phyloP scores from a whole-genome alignment of 1,284 basidiomycete genomes.

The Ustilago shanxiensis region DNA sequence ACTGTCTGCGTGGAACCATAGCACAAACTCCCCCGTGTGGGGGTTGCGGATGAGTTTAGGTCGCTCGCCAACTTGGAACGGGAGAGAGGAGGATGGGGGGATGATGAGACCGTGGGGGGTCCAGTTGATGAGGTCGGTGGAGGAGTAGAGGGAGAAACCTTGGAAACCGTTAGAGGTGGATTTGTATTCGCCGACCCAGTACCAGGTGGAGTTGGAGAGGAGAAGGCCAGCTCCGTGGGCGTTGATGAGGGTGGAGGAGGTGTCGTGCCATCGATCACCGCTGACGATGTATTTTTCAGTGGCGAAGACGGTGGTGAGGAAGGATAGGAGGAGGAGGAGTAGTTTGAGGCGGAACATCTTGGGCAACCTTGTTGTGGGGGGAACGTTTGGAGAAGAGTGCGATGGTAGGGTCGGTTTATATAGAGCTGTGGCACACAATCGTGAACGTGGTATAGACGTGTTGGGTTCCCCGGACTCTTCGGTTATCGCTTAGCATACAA shows the following conservation, averaged over 20 bases:
- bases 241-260: constrained; percentile 25
- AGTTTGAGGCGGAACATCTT: neutral
- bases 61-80: constrained; percentile 35
- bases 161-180: constrained; percentile 23
- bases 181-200: constrained; percentile 43
- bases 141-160: constrained; percentile 36
- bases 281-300: constrained; percentile 32
- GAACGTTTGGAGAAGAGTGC: neutral
- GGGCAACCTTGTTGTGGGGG: neutral
- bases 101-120: constrained; percentile 27
- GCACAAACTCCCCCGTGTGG: constrained; percentile 23
- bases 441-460: too few species aligned
- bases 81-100: constrained; percentile 16
- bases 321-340: neutral
- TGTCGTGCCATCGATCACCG: constrained; percentile 34
- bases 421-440: too few species aligned
- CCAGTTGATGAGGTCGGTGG: constrained; percentile 37
- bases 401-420: too few species aligned
- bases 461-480: neutral
- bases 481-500: neutral
- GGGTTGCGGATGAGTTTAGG: constrained; percentile 34
- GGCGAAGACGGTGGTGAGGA: neutral
- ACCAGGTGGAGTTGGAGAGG: constrained; percentile 20
- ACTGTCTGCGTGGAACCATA: constrained; percentile 40
- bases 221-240: constrained; percentile 30